Evolutionary conservation across 148 eudicot genomes (phyloP).

Genomic region (Drosera capensis): DNA sequence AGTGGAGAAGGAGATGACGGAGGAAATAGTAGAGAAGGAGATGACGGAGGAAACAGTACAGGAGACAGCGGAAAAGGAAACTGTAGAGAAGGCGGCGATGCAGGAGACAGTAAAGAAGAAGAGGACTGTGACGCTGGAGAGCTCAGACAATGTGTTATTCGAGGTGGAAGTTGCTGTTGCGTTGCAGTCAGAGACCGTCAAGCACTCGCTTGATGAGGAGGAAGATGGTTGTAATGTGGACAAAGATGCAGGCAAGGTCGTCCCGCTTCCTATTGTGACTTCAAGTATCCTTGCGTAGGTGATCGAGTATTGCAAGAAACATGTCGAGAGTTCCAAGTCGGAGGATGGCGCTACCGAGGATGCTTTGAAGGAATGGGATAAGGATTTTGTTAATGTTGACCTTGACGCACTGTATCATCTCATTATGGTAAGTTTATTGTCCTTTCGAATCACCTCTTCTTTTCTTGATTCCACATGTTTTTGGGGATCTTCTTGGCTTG

Average conservation of each 20-base stretch:
- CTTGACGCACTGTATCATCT: slow-evolving; percentile 17
- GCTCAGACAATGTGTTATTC: slow-evolving; percentile 10
- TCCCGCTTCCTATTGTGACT: slow-evolving; percentile 23
- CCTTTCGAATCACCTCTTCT: too few relatives aligned
- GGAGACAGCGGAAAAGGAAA: too few relatives aligned
- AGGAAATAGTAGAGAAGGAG: too few relatives aligned
- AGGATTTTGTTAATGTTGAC: slow-evolving; percentile 21
- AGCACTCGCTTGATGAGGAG: slow-evolving; percentile 11
- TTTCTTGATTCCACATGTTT: not conserved
- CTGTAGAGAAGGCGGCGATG: too few relatives aligned
- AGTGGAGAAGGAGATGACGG: too few relatives aligned
- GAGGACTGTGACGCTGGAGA: slow-evolving; percentile 10
- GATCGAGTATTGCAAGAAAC: slow-evolving; percentile 25
- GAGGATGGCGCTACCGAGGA: slow-evolving; percentile 3
- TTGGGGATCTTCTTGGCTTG: too few relatives aligned
- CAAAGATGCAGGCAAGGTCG: slow-evolving; percentile 7
- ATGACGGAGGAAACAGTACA: too few relatives aligned
- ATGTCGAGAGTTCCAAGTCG: slow-evolving; percentile 6
- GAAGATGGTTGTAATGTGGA: slow-evolving; percentile 12
- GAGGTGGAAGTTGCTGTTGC: slow-evolving; percentile 15
- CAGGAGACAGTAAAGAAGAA: too few relatives aligned
- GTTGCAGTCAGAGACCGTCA: slow-evolving; percentile 11
- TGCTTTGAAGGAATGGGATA: slow-evolving; percentile 16
- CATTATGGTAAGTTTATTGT: slow-evolving; percentile 14
- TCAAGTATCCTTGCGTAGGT: slow-evolving; percentile 16